phyloP scores from a whole-genome alignment of 1,139 yeast genomes.

The Magnusiomyces fungicola region DNA sequence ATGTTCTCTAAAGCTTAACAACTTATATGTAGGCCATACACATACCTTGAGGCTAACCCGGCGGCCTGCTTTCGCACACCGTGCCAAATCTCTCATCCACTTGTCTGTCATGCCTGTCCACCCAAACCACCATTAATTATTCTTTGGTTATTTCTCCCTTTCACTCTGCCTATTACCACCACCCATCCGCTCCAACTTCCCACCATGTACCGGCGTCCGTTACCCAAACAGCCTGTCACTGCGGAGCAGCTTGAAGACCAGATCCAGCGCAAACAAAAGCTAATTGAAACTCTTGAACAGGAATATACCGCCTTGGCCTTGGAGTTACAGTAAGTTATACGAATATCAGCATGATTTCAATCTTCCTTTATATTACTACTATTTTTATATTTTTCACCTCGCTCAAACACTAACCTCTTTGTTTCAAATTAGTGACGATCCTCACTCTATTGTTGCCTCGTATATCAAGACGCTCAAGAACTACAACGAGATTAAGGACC shows the following conservation, averaged over 20 bases:
- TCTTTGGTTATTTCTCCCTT: neutral
- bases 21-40: too few species aligned
- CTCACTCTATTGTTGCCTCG: slow-evolving; percentile 9
- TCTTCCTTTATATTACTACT: neutral
- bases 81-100: too few species aligned
- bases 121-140: too few species aligned
- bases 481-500: slow-evolving; percentile 14
- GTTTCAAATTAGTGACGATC: slow-evolving; percentile 9
- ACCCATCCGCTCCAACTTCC: neutral
- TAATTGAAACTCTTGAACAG: neutral
- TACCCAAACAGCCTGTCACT: neutral
- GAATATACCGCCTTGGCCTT: neutral
- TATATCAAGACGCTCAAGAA: slow-evolving; percentile 11
- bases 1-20: too few species aligned
- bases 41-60: too few species aligned
- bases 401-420: neutral
- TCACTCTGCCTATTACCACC: neutral
- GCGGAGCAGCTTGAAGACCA: slow-evolving; percentile 4
- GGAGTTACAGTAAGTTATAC: neutral
- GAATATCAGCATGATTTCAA: neutral
- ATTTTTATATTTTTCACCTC: neutral
- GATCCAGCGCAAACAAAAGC: neutral
- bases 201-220: neutral
- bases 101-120: too few species aligned
- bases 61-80: too few species aligned